A percentile compares a stretch with the other conserved stretches of the same genome.
These are phyloP conservation scores for Pyrenophora graminea DNA, from an alignment of 2,329 filamentous ascomycete genomes.

Conservation along the genomic window DNA sequence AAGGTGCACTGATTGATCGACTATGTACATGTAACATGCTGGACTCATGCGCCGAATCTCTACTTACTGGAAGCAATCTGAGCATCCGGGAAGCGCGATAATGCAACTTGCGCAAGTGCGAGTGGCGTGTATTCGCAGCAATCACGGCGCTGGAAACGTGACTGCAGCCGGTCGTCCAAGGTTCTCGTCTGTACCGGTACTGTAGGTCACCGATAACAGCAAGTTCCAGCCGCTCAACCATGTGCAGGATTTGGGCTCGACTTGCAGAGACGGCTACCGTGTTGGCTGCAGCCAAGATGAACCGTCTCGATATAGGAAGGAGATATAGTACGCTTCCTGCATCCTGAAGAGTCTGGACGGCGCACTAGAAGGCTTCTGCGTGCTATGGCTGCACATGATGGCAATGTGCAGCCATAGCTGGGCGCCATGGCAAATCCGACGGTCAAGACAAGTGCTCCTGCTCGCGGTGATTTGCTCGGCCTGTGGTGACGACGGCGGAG, in stretches of 20 bases:
- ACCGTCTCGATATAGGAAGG: constrained; percentile 17
- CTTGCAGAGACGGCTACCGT: background rate
- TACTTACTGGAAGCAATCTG: too few species aligned
- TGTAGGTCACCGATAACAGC: background rate
- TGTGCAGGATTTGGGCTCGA: too few species aligned
- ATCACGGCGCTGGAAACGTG: background rate
- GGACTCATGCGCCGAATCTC: background rate
- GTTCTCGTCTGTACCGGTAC: too few species aligned
- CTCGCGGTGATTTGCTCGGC: constrained; percentile 8
- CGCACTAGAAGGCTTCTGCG: constrained; percentile 14
- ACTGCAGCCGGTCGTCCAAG: background rate
- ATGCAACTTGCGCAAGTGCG: background rate
- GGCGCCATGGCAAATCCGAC: background rate
- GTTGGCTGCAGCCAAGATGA: constrained; percentile 9
- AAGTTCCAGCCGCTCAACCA: background rate
- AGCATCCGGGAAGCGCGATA: too few species aligned
- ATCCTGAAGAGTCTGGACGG: constrained; percentile 23
- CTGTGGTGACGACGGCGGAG: constrained; percentile 1
- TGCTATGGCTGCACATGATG: constrained; percentile 7
- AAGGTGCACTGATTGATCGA: background rate
- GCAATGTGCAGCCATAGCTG: background rate
- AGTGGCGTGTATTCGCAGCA: too few species aligned
- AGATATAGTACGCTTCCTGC: constrained; percentile 13
- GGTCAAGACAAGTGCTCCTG: background rate
- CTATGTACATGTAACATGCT: background rate